Conservation (phyloP, 2,329 filamentous ascomycete genomes). For the Graphium sp. region DNA sequence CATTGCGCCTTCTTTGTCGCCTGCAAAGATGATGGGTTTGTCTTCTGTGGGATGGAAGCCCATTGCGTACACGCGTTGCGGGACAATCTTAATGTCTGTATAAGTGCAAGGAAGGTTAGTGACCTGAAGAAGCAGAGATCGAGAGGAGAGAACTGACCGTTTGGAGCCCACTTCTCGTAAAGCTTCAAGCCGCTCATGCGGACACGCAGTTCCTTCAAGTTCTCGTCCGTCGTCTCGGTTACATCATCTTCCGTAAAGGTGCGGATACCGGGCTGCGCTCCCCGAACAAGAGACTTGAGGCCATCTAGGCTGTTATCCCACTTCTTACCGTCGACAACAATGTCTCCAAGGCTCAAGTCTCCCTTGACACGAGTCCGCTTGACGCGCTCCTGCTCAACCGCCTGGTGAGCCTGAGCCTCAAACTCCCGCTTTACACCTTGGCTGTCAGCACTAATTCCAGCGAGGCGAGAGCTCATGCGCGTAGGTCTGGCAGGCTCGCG, state of each 20-base stretch:
- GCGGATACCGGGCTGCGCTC: conserved; percentile 61
- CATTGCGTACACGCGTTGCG: conserved; percentile 73
- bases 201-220: conserved; percentile 54
- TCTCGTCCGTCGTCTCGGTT: conserved; percentile 60
- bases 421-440: conserved; percentile 30
- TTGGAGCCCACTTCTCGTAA: conserved; percentile 73
- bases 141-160: conserved; percentile 32
- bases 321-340: conserved; percentile 64
- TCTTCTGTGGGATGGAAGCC: conserved; percentile 75
- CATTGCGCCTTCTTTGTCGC: conserved; percentile 82
- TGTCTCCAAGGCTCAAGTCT: conserved; percentile 55
- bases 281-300: conserved; percentile 39
- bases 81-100: conserved; percentile 75
- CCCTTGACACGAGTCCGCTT: conserved; percentile 40
- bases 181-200: conserved; percentile 63
- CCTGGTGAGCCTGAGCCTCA: conserved; percentile 27
- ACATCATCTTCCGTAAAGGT: conserved; percentile 81
- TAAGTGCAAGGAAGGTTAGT: background rate
- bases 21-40: conserved; percentile 81
- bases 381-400: conserved; percentile 24
- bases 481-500: conserved; percentile 30
- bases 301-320: conserved; percentile 55
- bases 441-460: conserved; percentile 32
- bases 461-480: conserved; percentile 39
- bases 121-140: background rate